Base-by-base conservation (phyloP, 495 filamentous ascomycete species). In the Penicillium bovifimosum region DNA sequence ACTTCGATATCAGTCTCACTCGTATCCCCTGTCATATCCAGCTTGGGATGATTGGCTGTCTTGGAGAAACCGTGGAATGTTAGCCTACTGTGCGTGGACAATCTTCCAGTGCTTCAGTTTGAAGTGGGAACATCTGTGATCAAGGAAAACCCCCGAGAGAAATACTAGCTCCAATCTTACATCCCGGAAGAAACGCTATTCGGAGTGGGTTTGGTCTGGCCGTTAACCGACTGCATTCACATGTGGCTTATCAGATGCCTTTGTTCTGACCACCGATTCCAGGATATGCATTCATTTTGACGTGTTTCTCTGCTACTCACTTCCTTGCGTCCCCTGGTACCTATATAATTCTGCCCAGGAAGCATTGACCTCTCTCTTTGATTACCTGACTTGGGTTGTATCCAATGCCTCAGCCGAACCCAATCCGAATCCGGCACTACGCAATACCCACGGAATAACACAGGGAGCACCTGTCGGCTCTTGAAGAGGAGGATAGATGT, bases 191-290 rank as follows among this genome's bases (percentile, higher is more conserved):
- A 53, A 24, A 24, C 20, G 20, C 2, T 24, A 24, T 24, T 24
- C 4, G 20, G 4, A 24, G 20, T 24, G 20, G 20, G 20, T 24
- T 24, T 24, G 44, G 33, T 6, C 8, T 18, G 18, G 42, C 17
- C 36, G 10, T 53, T 58, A 32, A 49, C 47, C 6, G 20, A 20
- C 48, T 49, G 50, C 38, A 45, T 50, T 42, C 41, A 45, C 52
- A 52, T 53, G 56, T 53, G 36, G 45, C 36, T 52, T 24, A 56
- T 62, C 61, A 56, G 58, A 64, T 64, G 36, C 49, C 42, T 60
- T 54, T 33, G 54, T 34, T 50, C 13, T 34, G 54, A 47, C 50
- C 36, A 33, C 58, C 55, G 41, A 56, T 59, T 24, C 55, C 61
- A 47, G 61, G 59, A 64, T 59, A 64, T 64, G 55, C 58, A 61